phyloP scores from a whole-genome alignment of 306 rosid species.

The Potentilla sterilis region DNA sequence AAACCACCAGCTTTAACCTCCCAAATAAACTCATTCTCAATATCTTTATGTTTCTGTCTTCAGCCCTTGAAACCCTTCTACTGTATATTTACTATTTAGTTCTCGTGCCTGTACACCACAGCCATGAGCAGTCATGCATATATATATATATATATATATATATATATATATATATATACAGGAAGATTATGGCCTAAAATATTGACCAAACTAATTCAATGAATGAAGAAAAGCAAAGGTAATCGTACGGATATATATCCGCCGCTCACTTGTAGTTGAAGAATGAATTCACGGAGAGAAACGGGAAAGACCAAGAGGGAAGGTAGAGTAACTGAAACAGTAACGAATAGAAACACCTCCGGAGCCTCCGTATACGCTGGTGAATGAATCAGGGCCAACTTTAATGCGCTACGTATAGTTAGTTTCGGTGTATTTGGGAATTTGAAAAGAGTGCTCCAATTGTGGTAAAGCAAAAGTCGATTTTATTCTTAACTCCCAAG shows the following conservation, averaged over 20 bases:
- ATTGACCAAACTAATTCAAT: background rate
- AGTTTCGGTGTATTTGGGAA: background rate
- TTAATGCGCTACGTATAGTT: background rate
- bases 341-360: constrained; percentile 22
- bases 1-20: constrained; percentile 12
- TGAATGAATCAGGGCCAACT: constrained; percentile 11
- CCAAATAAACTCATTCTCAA: background rate
- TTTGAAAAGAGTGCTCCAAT: background rate
- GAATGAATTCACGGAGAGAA: background rate
- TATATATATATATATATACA: too few relatives aligned
- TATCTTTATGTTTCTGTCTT: background rate
- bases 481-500: background rate
- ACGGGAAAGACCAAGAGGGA: background rate
- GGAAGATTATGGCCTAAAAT: constrained; percentile 6
- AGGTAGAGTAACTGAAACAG: background rate
- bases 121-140: background rate
- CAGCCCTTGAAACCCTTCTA: background rate
- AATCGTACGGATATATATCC: background rate
- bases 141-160: too few relatives aligned
- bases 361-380: constrained; percentile 19
- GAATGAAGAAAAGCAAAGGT: background rate
- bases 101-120: background rate
- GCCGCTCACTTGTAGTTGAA: constrained; percentile 9
- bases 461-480: background rate
- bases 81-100: background rate